Evolutionary conservation across 2,329 filamentous ascomycete genomes (phyloP).

Genomic region (Ambrosiella cleistominuta): DNA sequence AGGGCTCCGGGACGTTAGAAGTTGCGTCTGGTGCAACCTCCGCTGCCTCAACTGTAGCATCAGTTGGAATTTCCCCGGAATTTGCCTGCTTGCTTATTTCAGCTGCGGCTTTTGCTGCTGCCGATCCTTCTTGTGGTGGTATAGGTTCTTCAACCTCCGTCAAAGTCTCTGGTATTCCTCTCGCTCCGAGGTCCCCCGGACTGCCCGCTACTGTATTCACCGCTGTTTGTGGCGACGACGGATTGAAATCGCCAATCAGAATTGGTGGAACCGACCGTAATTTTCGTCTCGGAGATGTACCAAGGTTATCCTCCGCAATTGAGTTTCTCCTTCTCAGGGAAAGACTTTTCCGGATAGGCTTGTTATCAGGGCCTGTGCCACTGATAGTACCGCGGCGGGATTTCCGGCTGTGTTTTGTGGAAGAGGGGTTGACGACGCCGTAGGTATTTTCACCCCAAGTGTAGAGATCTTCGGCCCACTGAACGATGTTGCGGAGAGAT

Average conservation of each 20-base stretch:
- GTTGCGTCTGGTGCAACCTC: background rate
- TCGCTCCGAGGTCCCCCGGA: background rate
- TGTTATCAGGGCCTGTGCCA: background rate
- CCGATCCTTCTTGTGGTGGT: background rate
- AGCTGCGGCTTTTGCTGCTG: background rate
- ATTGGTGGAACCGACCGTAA: slow-evolving; percentile 10
- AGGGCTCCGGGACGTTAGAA: background rate
- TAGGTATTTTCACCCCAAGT: slow-evolving; percentile 71
- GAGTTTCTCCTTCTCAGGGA: slow-evolving; percentile 5
- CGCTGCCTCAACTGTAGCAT: background rate
- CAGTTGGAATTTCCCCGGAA: background rate
- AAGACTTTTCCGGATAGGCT: slow-evolving; percentile 1
- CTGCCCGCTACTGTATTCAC: background rate
- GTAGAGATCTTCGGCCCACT: slow-evolving; percentile 83
- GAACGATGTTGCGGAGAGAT: slow-evolving; percentile 54
- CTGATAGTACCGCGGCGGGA: slow-evolving; percentile 10
- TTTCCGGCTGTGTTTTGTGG: slow-evolving; percentile 5
- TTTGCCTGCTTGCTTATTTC: background rate
- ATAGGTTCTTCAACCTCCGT: background rate
- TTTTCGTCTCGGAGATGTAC: slow-evolving; percentile 3
- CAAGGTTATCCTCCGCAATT: slow-evolving; percentile 2
- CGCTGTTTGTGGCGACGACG: background rate
- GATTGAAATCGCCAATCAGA: background rate
- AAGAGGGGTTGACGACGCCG: slow-evolving; percentile 46
- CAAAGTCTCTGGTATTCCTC: background rate